Conservation (phyloP, 345 rosid species). For the Murraya koenigii region DNA sequence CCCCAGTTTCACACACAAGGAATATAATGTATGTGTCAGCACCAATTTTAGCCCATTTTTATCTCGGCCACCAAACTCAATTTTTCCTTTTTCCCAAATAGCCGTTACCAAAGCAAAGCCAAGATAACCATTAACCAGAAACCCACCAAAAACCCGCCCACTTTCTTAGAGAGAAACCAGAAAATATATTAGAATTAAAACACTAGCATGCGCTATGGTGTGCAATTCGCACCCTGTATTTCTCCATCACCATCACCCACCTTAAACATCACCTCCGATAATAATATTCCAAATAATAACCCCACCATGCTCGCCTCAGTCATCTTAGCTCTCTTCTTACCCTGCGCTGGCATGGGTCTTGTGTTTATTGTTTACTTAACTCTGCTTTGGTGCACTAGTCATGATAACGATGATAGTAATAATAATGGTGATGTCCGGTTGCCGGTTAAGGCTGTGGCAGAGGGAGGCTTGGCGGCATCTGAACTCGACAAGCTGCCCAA, state of each 20-base stretch:
- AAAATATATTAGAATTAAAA: not conserved
- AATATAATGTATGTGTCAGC: not conserved
- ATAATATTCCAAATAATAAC: not conserved
- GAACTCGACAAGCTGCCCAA: slow-evolving; percentile 69
- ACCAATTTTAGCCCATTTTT: not conserved
- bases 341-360: slow-evolving; percentile 63
- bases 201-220: slow-evolving; percentile 25
- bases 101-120: not conserved
- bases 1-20: not conserved
- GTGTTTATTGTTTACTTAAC: slow-evolving; percentile 56
- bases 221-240: slow-evolving; percentile 25
- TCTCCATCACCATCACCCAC: slow-evolving; percentile 22
- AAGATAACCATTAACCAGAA: not conserved
- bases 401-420: slow-evolving; percentile 1
- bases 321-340: slow-evolving; percentile 65
- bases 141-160: not conserved
- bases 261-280: not conserved
- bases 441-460: slow-evolving; percentile 29
- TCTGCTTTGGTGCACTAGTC: slow-evolving; percentile 49
- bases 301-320: slow-evolving; percentile 47
- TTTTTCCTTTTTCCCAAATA: not conserved
- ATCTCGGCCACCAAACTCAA: not conserved
- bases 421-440: slow-evolving; percentile 2
- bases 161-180: not conserved
- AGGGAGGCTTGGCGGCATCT: slow-evolving; percentile 47